Evolutionary conservation across 2,329 filamentous ascomycete genomes (phyloP).

Genomic region (Fusarium fujikuroi): DNA sequence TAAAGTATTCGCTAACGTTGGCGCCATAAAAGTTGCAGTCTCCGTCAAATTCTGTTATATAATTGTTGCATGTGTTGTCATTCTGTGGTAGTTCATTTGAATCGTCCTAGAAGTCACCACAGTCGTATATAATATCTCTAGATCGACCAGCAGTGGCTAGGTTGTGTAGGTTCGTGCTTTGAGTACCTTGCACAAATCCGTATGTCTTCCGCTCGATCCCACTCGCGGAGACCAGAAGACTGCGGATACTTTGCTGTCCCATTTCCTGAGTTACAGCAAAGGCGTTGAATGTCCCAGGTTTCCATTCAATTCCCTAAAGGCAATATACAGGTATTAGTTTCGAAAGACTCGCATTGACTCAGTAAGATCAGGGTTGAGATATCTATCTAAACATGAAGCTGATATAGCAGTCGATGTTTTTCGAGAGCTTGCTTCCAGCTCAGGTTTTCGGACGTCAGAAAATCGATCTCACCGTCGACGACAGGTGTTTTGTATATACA

Average conservation of each 20-base stretch:
- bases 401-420: background rate
- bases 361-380: background rate
- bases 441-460: background rate
- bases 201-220: background rate
- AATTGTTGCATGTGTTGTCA: background rate
- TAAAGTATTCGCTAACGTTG: background rate
- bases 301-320: background rate
- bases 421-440: conserved; percentile 3
- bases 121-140: background rate
- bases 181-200: background rate
- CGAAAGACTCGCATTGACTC: background rate
- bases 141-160: background rate
- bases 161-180: background rate
- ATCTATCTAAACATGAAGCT: conserved; percentile 17
- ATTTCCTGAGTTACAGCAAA: no score
- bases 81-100: no score
- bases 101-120: no score
- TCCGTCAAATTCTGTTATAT: background rate
- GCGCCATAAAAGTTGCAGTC: background rate
- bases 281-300: background rate
- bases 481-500: conserved; percentile 11
- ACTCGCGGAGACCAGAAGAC: background rate
- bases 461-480: background rate
- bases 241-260: background rate
- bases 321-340: background rate